phyloP scores from a whole-genome alignment of 1,284 basidiomycete species.

The Gastroboletus turbinatus region DNA sequence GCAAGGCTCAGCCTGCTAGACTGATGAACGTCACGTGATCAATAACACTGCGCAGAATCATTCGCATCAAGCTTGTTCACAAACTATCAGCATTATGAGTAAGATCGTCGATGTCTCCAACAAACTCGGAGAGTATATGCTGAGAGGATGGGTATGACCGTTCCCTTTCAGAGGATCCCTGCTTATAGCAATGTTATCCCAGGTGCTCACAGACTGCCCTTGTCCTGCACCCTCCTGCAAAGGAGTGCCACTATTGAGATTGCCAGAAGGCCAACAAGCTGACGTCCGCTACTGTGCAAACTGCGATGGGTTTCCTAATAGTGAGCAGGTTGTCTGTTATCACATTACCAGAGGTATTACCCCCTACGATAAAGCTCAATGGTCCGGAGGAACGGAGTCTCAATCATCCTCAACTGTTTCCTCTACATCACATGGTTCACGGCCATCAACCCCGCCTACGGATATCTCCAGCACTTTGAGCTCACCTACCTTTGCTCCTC shows the following conservation, averaged over 20 bases:
- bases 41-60: background rate
- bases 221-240: slow-evolving; percentile 57
- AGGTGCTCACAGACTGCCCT: slow-evolving; percentile 67
- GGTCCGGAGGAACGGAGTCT: slow-evolving; percentile 25
- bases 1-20: background rate
- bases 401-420: slow-evolving; percentile 46
- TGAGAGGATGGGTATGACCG: slow-evolving; percentile 69
- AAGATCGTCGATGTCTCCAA: slow-evolving; percentile 56
- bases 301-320: slow-evolving; percentile 46
- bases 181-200: slow-evolving; percentile 14
- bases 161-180: background rate
- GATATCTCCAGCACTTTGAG: slow-evolving; percentile 61
- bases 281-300: slow-evolving; percentile 57
- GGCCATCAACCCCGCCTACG: slow-evolving; percentile 71
- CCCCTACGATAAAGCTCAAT: slow-evolving; percentile 22
- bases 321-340: slow-evolving; percentile 28
- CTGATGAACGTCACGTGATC: slow-evolving; percentile 25
- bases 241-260: slow-evolving; percentile 64
- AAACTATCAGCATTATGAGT: slow-evolving; percentile 41
- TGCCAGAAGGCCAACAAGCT: slow-evolving; percentile 53
- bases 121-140: slow-evolving; percentile 67
- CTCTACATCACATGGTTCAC: slow-evolving; percentile 51
- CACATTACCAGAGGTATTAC: slow-evolving; percentile 4
- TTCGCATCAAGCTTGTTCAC: background rate
- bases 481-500: slow-evolving; percentile 60